Percentiles rank a stretch among this genome's conserved stretches.
Conservation (phyloP, 73 alveolate species). For the Paramecium octaurelia region DNA sequence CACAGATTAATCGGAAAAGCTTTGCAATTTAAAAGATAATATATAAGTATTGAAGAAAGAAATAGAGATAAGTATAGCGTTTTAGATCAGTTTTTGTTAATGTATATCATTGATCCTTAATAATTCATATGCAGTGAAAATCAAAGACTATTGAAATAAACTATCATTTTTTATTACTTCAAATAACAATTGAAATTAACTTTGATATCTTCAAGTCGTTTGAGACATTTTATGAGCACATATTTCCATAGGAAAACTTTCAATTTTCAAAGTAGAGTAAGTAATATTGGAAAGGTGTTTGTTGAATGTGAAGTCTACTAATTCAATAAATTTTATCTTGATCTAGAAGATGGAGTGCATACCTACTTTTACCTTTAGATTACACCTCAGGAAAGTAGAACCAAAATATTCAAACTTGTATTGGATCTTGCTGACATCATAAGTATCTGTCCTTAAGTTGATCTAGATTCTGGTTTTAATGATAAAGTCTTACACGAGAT, state of each 20-base stretch:
- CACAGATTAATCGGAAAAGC: neutral
- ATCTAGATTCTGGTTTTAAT: neutral
- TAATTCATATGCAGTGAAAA: neutral
- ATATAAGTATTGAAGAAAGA: neutral
- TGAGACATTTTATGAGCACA: slow-evolving; percentile 17
- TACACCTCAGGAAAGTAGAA: neutral
- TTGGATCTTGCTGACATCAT: neutral
- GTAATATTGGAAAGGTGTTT: slow-evolving; percentile 33
- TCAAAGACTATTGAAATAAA: neutral
- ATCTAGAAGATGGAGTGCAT: neutral
- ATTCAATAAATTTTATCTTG: slow-evolving; percentile 1
- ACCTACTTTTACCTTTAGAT: neutral
- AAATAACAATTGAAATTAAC: slow-evolving; percentile 24
- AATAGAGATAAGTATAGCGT: neutral
- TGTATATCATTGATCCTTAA: neutral
- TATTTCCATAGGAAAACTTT: neutral
- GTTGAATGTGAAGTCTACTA: slow-evolving; percentile 17
- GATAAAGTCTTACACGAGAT: neutral
- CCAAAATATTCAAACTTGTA: neutral
- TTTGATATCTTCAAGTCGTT: neutral
- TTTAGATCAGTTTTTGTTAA: neutral
- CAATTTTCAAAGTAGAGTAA: neutral
- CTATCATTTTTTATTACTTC: neutral
- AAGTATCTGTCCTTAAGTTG: neutral
- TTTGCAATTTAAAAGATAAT: neutral